Evolutionary conservation across 345 rosid genomes (phyloP).

Genomic region (Nasturtium officinale): DNA sequence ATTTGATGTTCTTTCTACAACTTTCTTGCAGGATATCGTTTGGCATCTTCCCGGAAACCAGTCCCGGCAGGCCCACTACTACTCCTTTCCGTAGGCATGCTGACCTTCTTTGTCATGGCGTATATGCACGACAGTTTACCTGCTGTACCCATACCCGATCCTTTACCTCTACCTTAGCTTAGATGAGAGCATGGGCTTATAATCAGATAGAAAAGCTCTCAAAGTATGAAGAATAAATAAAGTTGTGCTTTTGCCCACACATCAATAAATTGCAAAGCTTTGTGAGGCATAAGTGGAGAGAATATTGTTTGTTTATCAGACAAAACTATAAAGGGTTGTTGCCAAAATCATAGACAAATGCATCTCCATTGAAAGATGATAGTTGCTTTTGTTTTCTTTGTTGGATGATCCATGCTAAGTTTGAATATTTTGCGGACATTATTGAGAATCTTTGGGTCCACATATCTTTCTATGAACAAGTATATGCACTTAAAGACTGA

Average conservation of each 20-base stretch:
- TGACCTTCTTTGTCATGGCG: slow-evolving; percentile 56
- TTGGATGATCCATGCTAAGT: not conserved
- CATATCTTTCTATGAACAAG: not conserved
- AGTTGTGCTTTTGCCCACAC: slow-evolving; percentile 27
- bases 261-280: slow-evolving; percentile 31
- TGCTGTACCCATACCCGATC: slow-evolving; percentile 7
- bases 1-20: not conserved
- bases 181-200: slow-evolving; percentile 7
- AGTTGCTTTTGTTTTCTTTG: not conserved
- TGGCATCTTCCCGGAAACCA: slow-evolving; percentile 66
- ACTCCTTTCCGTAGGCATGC: slow-evolving; percentile 59
- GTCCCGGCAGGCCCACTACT: slow-evolving; percentile 72
- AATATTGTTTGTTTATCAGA: slow-evolving; percentile 18
- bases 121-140: slow-evolving; percentile 47
- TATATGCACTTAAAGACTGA: not conserved
- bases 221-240: slow-evolving; percentile 17
- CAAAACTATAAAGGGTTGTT: slow-evolving; percentile 8
- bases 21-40: slow-evolving; percentile 61
- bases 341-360: not conserved
- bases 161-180: slow-evolving; percentile 41
- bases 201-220: slow-evolving; percentile 9
- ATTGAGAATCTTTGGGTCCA: not conserved
- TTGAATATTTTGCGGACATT: not conserved
- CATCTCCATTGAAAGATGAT: not conserved
- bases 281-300: slow-evolving; percentile 15